Base-by-base conservation (phyloP, 106 monocot species). In the Xerophyta viscosa region DNA sequence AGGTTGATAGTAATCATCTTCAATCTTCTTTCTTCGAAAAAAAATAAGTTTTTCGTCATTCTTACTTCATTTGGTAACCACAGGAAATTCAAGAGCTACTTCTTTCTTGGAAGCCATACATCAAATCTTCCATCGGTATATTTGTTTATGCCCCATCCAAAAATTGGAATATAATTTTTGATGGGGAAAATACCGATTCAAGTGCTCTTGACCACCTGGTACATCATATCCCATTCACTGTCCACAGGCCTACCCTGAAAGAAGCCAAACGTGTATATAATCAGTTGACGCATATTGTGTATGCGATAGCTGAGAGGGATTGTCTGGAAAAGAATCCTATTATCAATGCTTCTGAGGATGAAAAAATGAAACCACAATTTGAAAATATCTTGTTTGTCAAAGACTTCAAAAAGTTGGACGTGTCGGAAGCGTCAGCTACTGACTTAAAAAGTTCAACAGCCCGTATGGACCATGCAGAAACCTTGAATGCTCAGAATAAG, bases 21-120 rank as follows among this genome's bases (percentile, higher is more conserved):
- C 3, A 39, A n/a, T n/a, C n/a, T n/a, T n/a, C n/a, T n/a, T 10
- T 15, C 39, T 39, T 10, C 6, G 3, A 12, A 2, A 10, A 10
- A 12, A 2, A 3, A 36, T 36, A 39, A 39, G 39, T 10, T 39
- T 39, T 39, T 12, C 6, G 6, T 7, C 39, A 12, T 10, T 39
- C 39, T 39, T 39, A 39, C 39, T 39, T 15, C 6, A 39, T 39
- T 39, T 15, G 15, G 36, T 52, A 66, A 24, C 31, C 69, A 44
- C 76, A 98, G 89, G 98, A 98, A 64, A 71, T 98, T 65, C 86
- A 90, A 70, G 82, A 90, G 21, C 63, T 98, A 29, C 70, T 98
- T 23, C 31, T 65, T 58, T 65, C 74, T 63, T 98, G 89, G 98
- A 82, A 85, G 55, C 47, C 67, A 43, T 98, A 77, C 69, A 79